A percentile compares a stretch with the other conserved stretches of the same genome.
These are phyloP conservation scores for Melaleuca quinquenervia DNA, from an alignment of 345 rosid species.

Conservation along the genomic window DNA sequence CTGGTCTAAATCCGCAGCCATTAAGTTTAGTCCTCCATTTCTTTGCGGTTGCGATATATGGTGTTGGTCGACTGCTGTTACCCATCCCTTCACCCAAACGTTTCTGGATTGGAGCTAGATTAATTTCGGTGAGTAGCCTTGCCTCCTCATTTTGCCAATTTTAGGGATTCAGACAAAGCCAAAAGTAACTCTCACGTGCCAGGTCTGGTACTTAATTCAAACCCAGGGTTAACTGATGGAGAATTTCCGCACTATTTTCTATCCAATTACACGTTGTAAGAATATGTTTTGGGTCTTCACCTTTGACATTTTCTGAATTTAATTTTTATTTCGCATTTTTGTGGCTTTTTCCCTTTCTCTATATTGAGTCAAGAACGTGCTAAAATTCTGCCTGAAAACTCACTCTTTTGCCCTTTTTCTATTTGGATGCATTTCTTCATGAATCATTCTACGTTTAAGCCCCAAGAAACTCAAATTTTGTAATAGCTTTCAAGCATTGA, in stretches of 20 bases:
- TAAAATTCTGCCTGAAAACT: neutral
- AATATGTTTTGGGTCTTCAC: neutral
- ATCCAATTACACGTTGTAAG: neutral
- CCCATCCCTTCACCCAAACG: slow-evolving; percentile 10
- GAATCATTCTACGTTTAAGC: neutral
- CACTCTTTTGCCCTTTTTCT: neutral
- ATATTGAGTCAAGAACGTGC: neutral
- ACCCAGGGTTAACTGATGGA: too few relatives aligned
- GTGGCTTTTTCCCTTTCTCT: neutral
- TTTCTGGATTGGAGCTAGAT: slow-evolving; percentile 8
- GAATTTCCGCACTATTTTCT: too few relatives aligned
- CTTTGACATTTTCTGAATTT: neutral
- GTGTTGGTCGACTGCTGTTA: slow-evolving; percentile 7
- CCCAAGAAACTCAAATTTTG: neutral
- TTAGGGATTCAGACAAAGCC: neutral
- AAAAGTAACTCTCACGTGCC: neutral
- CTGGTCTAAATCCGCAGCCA: slow-evolving; percentile 10
- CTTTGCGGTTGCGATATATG: slow-evolving; percentile 13
- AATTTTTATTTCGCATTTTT: neutral
- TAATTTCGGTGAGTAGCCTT: slow-evolving; percentile 4
- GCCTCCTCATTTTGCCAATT: neutral
- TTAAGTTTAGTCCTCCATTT: slow-evolving; percentile 7
- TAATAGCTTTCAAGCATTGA: neutral
- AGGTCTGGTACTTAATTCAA: too few relatives aligned
- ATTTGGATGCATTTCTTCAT: neutral